Conservation (phyloP, 2,329 filamentous ascomycete species). For the Domatiomyces catenatus region DNA sequence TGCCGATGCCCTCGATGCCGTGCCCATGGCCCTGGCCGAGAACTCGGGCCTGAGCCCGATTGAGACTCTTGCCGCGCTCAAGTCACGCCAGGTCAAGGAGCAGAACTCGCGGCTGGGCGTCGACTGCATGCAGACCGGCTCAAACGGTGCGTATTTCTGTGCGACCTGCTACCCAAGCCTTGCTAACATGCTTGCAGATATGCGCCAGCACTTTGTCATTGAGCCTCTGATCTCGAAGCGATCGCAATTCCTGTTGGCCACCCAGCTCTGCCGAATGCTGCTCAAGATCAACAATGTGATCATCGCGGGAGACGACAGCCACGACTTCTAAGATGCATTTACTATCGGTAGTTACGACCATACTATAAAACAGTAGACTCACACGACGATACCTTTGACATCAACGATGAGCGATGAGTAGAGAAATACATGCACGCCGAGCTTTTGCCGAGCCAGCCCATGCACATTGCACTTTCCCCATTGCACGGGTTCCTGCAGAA, state of each 20-base stretch:
- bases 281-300: slow-evolving; percentile 91
- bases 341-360: too few relatives aligned
- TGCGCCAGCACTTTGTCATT: slow-evolving; percentile 96
- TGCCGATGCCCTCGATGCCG: slow-evolving; percentile 77
- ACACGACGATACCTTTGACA: too few relatives aligned
- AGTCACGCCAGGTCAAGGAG: slow-evolving; percentile 90
- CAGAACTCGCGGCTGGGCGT: slow-evolving; percentile 68
- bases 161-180: slow-evolving; percentile 2
- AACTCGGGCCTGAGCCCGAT: slow-evolving; percentile 95
- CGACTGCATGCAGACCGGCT: slow-evolving; percentile 92
- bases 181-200: slow-evolving; percentile 41
- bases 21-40: slow-evolving; percentile 92
- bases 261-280: slow-evolving; percentile 95
- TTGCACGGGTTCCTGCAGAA: not conserved
- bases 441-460: too few relatives aligned
- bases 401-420: too few relatives aligned
- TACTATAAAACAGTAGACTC: too few relatives aligned
- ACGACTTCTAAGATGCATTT: slow-evolving; percentile 53
- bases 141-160: slow-evolving; percentile 46
- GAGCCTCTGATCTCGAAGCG: slow-evolving; percentile 96
- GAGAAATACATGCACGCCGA: too few relatives aligned
- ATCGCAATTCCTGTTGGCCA: slow-evolving; percentile 89
- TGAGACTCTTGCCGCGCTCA: slow-evolving; percentile 83
- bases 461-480: too few relatives aligned
- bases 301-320: slow-evolving; percentile 69